These are phyloP conservation scores for Fusarium luffae DNA, from an alignment of 2,329 filamentous ascomycete species.

Conservation along the genomic window DNA sequence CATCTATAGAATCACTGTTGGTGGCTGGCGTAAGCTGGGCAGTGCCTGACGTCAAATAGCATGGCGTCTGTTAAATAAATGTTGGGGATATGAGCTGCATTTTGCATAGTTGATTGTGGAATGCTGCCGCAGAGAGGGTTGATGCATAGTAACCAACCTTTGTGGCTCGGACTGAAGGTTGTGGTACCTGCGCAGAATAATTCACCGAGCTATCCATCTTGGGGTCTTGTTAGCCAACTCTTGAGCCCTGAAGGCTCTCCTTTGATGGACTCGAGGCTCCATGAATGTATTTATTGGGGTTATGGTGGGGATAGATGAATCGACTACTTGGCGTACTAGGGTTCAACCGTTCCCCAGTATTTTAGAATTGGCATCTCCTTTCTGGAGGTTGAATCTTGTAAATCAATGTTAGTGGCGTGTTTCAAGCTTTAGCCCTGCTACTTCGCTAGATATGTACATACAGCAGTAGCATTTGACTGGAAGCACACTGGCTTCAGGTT, in stretches of 20 bases:
- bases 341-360: slow-evolving; percentile 31
- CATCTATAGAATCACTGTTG: slow-evolving; percentile 15
- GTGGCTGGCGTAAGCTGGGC: slow-evolving; percentile 33
- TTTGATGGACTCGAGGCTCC: slow-evolving; percentile 12
- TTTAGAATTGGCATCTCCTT: slow-evolving; percentile 37
- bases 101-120: slow-evolving; percentile 8
- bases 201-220: background rate
- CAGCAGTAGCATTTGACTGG: background rate
- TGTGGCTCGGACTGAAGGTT: slow-evolving; percentile 1
- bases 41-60: slow-evolving; percentile 32
- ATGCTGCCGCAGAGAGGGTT: slow-evolving; percentile 4
- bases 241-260: background rate
- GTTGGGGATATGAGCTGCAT: slow-evolving; percentile 39
- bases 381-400: slow-evolving; percentile 18
- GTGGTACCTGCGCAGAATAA: slow-evolving; percentile 10
- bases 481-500: background rate
- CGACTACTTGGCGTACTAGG: slow-evolving; percentile 8
- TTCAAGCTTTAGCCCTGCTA: slow-evolving; percentile 18
- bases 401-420: slow-evolving; percentile 13
- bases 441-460: background rate
- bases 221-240: background rate
- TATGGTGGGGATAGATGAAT: slow-evolving; percentile 29
- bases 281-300: slow-evolving; percentile 15
- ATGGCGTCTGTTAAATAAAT: slow-evolving; percentile 21
- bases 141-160: slow-evolving; percentile 14